Evolutionary conservation across 768 basidiomycete genomes (phyloP).

Genomic region (Leccinum obscurum): DNA sequence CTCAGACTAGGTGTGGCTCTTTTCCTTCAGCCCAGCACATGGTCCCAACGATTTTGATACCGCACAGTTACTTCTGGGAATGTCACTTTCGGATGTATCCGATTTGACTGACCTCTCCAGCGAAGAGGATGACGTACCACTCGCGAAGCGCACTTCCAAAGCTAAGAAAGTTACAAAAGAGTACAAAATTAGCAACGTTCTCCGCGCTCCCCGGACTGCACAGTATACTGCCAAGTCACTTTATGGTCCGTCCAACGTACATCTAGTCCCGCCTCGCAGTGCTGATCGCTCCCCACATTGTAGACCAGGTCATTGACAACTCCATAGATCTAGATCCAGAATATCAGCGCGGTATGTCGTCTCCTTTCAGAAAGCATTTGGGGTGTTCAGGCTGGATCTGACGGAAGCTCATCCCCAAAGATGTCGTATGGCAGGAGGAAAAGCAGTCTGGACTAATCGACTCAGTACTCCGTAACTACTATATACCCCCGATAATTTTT

Average conservation of each 20-base stretch:
- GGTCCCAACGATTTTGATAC: neutral
- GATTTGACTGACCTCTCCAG: constrained; percentile 49
- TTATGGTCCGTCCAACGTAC: constrained; percentile 37
- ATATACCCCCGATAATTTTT: constrained; percentile 68
- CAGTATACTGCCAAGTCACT: constrained; percentile 45
- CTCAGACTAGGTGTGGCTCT: neutral
- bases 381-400: neutral
- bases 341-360: constrained; percentile 57
- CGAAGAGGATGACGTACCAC: constrained; percentile 38
- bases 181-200: constrained; percentile 31
- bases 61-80: constrained; percentile 7
- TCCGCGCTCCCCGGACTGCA: constrained; percentile 40
- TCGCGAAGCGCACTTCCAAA: constrained; percentile 21
- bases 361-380: neutral
- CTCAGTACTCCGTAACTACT: constrained; percentile 62
- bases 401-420: constrained; percentile 32
- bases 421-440: constrained; percentile 61
- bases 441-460: constrained; percentile 66
- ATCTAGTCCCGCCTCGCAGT: neutral
- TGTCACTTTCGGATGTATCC: constrained; percentile 44
- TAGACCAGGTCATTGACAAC: constrained; percentile 50
- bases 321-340: constrained; percentile 60
- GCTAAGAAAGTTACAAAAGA: constrained; percentile 30
- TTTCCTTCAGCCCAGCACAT: neutral
- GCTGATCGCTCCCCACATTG: neutral